phyloP scores from a whole-genome alignment of 2,329 filamentous ascomycete species.

The Clonostachys chloroleuca region DNA sequence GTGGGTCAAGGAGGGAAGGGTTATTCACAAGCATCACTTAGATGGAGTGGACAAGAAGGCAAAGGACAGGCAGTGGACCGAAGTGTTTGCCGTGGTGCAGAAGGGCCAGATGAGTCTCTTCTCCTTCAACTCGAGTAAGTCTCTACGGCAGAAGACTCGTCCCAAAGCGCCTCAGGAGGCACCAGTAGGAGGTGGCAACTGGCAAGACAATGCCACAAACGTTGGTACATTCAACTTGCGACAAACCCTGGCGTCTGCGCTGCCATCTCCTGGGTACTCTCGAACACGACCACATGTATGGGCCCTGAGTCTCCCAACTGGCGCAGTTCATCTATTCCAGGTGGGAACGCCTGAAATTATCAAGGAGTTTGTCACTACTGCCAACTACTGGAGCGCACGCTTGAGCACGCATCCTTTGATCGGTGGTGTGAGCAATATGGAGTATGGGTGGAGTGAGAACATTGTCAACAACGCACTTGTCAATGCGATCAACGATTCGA shows the following conservation, averaged over 20 bases:
- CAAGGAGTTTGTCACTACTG: slow-evolving; percentile 87
- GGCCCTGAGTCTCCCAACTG: slow-evolving; percentile 86
- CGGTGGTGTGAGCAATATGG: slow-evolving; percentile 92
- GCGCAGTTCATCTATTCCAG: slow-evolving; percentile 96
- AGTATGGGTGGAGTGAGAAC: slow-evolving; percentile 91
- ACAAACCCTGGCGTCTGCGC: slow-evolving; percentile 84
- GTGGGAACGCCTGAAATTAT: slow-evolving; percentile 93
- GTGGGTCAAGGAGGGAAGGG: slow-evolving; percentile 95
- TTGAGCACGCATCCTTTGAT: slow-evolving; percentile 90
- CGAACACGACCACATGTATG: slow-evolving; percentile 88
- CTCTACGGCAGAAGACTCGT: slow-evolving; percentile 62
- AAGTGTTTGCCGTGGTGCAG: slow-evolving; percentile 94
- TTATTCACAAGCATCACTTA: slow-evolving; percentile 95
- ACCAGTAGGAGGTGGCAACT: slow-evolving; percentile 91
- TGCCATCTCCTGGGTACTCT: slow-evolving; percentile 90
- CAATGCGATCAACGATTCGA: slow-evolving; percentile 44
- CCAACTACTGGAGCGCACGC: slow-evolving; percentile 96
- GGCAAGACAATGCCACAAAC: slow-evolving; percentile 93
- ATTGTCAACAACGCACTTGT: slow-evolving; percentile 64
- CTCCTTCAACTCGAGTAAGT: slow-evolving; percentile 83
- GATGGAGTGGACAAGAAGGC: slow-evolving; percentile 87
- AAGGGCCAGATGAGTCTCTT: slow-evolving; percentile 93
- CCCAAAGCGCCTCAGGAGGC: slow-evolving; percentile 23
- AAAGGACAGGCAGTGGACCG: slow-evolving; percentile 90
- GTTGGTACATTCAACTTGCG: slow-evolving; percentile 83